Evolutionary conservation across 2,329 filamentous ascomycete species (phyloP).

Genomic region (Diaporthe citriasiana): DNA sequence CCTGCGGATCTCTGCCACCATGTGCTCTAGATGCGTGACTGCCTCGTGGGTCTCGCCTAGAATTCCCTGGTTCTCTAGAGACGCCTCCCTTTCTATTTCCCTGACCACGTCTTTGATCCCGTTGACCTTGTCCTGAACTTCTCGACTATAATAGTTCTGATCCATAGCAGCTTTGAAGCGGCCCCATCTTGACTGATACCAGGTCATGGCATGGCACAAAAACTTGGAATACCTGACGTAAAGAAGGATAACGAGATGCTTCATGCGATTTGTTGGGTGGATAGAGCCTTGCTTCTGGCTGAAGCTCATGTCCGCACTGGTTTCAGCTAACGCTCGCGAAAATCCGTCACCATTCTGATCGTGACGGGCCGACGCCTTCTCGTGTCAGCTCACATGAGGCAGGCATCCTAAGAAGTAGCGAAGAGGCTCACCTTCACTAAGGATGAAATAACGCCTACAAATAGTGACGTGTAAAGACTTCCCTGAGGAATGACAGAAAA

Average conservation of each 20-base stretch:
- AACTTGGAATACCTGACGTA: background rate
- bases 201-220: background rate
- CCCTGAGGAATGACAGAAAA: background rate
- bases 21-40: background rate
- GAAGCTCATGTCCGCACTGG: background rate
- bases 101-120: background rate
- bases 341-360: background rate
- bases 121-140: background rate
- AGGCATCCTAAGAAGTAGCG: background rate
- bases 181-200: background rate
- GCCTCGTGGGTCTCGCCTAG: background rate
- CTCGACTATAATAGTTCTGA: background rate
- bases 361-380: background rate
- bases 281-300: background rate
- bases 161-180: background rate
- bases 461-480: background rate
- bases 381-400: background rate
- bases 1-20: background rate
- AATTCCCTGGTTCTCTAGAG: background rate
- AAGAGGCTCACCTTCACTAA: background rate
- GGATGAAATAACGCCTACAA: background rate
- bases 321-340: background rate
- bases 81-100: background rate
- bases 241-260: background rate
- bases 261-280: background rate